A percentile compares a stretch with the other conserved stretches of the same genome.
These are phyloP conservation scores for Fusarium globosum DNA, from an alignment of 2,329 filamentous ascomycete species.

Conservation along the genomic window DNA sequence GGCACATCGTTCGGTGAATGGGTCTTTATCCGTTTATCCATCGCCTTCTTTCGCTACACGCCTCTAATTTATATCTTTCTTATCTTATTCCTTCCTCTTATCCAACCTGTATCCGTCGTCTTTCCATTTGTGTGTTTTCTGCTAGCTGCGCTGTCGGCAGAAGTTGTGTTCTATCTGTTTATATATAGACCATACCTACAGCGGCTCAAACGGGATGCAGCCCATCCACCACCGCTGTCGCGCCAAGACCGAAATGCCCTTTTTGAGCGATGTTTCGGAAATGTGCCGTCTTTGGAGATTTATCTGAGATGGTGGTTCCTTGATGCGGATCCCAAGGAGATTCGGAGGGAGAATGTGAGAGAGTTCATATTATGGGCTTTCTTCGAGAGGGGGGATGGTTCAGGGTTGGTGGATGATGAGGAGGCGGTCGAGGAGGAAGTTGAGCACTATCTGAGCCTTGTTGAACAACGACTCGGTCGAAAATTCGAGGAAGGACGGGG, in stretches of 20 bases:
- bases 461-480: conserved; percentile 65
- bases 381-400: conserved; percentile 59
- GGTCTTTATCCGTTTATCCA: conserved; percentile 58
- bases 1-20: conserved; percentile 53
- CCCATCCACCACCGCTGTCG: conserved; percentile 56
- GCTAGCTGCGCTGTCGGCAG: conserved; percentile 50
- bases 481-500: conserved; percentile 66
- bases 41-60: conserved; percentile 58
- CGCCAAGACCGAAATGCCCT: conserved; percentile 62
- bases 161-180: conserved; percentile 55
- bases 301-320: conserved; percentile 75
- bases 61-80: conserved; percentile 52
- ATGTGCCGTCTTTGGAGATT: conserved; percentile 63
- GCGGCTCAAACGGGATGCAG: conserved; percentile 53
- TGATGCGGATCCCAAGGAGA: conserved; percentile 66
- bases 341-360: conserved; percentile 73
- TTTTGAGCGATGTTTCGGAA: conserved; percentile 66
- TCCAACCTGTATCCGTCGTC: conserved; percentile 26
- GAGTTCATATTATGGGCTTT: conserved; percentile 77
- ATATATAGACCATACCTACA: conserved; percentile 57
- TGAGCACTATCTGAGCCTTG: conserved; percentile 59
- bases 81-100: conserved; percentile 44
- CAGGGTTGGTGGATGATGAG: conserved; percentile 7
- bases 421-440: conserved; percentile 55
- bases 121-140: conserved; percentile 35